Evolutionary conservation across 2,329 filamentous ascomycete species (phyloP).

Genomic region (Rhynchosporium graminicola): DNA sequence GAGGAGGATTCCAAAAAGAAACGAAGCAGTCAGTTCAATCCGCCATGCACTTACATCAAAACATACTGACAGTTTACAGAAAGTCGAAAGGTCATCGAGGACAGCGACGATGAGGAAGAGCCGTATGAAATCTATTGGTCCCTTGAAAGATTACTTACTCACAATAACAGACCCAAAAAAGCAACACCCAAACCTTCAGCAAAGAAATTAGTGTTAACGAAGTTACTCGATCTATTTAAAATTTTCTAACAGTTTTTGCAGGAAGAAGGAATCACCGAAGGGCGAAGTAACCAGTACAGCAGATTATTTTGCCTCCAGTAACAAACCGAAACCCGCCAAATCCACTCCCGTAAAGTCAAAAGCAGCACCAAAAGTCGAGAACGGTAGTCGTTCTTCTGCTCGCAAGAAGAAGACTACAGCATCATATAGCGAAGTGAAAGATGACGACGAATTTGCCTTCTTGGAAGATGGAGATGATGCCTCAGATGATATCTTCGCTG

Average conservation of each 20-base stretch:
- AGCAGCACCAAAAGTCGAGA: slow-evolving; percentile 25
- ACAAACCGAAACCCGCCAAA: slow-evolving; percentile 36
- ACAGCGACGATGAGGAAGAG: slow-evolving; percentile 80
- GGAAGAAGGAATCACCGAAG: slow-evolving; percentile 38
- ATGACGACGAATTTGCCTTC: slow-evolving; percentile 58
- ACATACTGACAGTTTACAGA: slow-evolving; percentile 40
- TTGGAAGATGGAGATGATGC: slow-evolving; percentile 73
- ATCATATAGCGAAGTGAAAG: slow-evolving; percentile 31
- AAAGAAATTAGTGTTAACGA: slow-evolving; percentile 57
- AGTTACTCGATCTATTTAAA: not conserved
- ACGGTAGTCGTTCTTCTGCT: slow-evolving; percentile 34
- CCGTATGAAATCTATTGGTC: slow-evolving; percentile 44
- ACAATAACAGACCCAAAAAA: slow-evolving; percentile 48
- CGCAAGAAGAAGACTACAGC: slow-evolving; percentile 33
- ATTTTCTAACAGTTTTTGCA: slow-evolving; percentile 18
- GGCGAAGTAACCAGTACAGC: slow-evolving; percentile 40
- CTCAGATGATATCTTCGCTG: slow-evolving; percentile 83
- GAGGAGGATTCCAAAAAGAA: slow-evolving; percentile 40
- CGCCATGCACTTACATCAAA: not conserved
- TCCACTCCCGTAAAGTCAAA: slow-evolving; percentile 32
- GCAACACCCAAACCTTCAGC: slow-evolving; percentile 51
- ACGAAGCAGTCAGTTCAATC: slow-evolving; percentile 34
- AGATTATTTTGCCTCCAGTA: slow-evolving; percentile 42
- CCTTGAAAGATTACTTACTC: slow-evolving; percentile 27
- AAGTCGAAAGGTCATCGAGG: slow-evolving; percentile 72